Evolutionary conservation across 495 filamentous ascomycete genomes (phyloP), one percentile per base, ranked within the genome.

Genomic region (Xanthoparmelia taractica): DNA sequence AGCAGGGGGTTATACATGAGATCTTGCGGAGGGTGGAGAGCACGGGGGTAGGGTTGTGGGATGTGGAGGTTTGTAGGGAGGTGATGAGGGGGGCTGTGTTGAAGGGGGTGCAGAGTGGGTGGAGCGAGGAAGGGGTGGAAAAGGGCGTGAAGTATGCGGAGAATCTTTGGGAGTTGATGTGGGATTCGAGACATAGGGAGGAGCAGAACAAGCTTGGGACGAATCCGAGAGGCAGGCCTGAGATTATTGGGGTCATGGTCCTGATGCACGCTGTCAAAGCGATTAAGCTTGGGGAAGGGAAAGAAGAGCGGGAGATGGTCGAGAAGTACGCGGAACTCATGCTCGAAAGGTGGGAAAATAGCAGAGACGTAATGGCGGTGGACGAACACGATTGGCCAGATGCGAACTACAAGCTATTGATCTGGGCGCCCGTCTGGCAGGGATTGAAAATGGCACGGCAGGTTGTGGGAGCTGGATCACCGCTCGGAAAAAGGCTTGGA

Each of bases 31-130:
- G 57, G 48, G 68, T 68, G 29, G 57, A 66, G 52, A 45, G 31
- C 45, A 68, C 66, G 63, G 64, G 68, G 55, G 47, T 68, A 33
- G 57, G 57, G 27, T 33, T 68, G 52, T 57, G 66, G 68, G 60
- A 66, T 29, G 11, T 59, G 8, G 33, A 34, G 20, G 52, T 70
- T 18, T 60, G 40, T 17, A 66, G 66, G 57, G 66, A 66, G 58
- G 65, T 63, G 18, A 59, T 70, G 56, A 34, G 60, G 52, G 63
- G 66, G n/a, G 68, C 57, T 33, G 58, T 68, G 12, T 18, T 27
- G 60, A 61, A 37, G 52, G 41, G 13, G 12, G 15, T 61, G 57
- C 45, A 52, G 60, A 33, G 40, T 15, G 68, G 31, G 15, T 66
- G 60, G 64, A 58, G 57, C 8, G 36, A 57, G 31, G 64, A 64